Conservation (phyloP, 257 asterid genomes). For the Fraxinus excelsior region DNA sequence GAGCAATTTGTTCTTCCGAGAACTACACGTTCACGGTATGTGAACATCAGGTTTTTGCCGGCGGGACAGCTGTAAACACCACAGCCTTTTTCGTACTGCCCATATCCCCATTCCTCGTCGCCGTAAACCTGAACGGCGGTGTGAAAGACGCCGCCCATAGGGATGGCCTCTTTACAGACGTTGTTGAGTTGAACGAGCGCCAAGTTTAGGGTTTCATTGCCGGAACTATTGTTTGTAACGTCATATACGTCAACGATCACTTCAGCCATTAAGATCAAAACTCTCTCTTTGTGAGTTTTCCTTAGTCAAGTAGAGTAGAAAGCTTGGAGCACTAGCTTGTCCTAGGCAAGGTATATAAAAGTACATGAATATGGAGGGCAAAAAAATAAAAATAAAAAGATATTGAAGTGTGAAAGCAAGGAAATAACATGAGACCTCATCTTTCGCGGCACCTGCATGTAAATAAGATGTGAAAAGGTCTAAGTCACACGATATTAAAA, state of each 20-base stretch:
- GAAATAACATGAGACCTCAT: too few species aligned
- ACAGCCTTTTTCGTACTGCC: background rate
- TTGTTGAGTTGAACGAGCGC: slow-evolving; percentile 13
- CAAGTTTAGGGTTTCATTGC: background rate
- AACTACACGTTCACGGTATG: background rate
- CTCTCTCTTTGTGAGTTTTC: too few species aligned
- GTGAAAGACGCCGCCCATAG: slow-evolving; percentile 20
- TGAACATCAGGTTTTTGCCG: background rate
- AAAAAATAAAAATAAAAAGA: too few species aligned
- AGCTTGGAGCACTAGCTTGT: background rate
- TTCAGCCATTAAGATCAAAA: background rate
- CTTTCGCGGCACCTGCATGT: too few species aligned
- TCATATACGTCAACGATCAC: background rate
- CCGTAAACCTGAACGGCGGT: slow-evolving; percentile 17
- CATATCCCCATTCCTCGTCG: slow-evolving; percentile 18
- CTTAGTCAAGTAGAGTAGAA: background rate
- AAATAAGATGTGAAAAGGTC: too few species aligned
- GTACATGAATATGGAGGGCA: too few species aligned
- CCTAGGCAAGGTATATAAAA: too few species aligned
- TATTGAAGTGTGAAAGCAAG: too few species aligned
- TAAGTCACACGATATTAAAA: too few species aligned
- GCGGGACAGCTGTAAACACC: slow-evolving; percentile 23
- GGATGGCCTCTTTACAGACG: slow-evolving; percentile 6
- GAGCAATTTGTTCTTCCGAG: slow-evolving; percentile 20
- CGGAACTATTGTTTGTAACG: background rate